Base-by-base conservation (phyloP, 2,329 filamentous ascomycete genomes). In the Madurella fahalii region DNA sequence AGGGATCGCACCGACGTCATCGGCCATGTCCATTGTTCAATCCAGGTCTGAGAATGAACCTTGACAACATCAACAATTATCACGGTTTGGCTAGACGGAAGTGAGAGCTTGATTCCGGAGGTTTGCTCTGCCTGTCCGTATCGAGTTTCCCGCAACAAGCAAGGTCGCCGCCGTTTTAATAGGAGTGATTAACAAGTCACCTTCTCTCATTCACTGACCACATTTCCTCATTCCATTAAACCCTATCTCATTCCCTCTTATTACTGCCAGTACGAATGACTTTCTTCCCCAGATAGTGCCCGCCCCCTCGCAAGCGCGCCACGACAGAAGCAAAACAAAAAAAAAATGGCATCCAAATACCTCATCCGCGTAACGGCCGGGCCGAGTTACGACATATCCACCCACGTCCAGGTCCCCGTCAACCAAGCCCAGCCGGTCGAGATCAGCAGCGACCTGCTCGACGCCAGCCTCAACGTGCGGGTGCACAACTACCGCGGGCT, bases 351-450 rank as follows among this genome's bases (percentile, higher is more conserved):
- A 16, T 81, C 87, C 56, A 86, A 89, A 62, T 96, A 94, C 71
- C 80, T 89, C 48, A 79, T 97, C 58, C 83, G 82, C 61, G 86
- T 96, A 52, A 95, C 90, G 0, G 90, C 90, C 1, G 93, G 93
- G 2, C 78, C 88, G 1, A 76, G 77, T 60, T 95, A 96, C 72
- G 83, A 94, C 67, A 71, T 78, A 34, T 71, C 77, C n/a, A 80
- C 81, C n/a, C 91, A 96, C 64, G 73, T 84, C 57, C 74, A 83
- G 30, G 85, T 96, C 9, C 80, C 81, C 3, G 87, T 96, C 68
- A 97, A 96, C 73, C 78, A 76, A 11, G 70, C 85, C 30, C 71
- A 82, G 54, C 79, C 85, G 0, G 67, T 87, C 1, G 74, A 72
- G 20, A 83, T 96, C 63, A 77, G 80, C 18, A 85, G 81, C 44